phyloP scores from a whole-genome alignment of 306 rosid genomes.

The Dalbergia oliveri region DNA sequence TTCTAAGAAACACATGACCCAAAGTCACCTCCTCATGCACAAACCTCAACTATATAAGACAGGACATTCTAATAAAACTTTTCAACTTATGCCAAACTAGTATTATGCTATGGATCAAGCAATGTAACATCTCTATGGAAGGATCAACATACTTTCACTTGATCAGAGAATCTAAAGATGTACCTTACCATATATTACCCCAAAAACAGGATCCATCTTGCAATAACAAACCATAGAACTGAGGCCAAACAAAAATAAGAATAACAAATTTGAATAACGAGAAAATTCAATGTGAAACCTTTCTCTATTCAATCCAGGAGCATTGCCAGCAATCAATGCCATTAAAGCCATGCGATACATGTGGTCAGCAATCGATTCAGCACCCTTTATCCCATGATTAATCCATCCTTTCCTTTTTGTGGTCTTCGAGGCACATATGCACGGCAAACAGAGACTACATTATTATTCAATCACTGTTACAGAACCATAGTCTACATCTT shows the following conservation, averaged over 20 bases:
- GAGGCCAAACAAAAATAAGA: slow-evolving; percentile 20
- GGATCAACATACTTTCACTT: slow-evolving; percentile 14
- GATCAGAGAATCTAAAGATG: slow-evolving; percentile 24
- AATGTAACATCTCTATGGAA: background rate
- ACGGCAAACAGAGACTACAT: slow-evolving; percentile 23
- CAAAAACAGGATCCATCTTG: slow-evolving; percentile 23
- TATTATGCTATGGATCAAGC: slow-evolving; percentile 15
- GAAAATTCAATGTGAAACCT: slow-evolving; percentile 59
- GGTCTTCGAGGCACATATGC: slow-evolving; percentile 59
- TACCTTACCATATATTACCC: background rate
- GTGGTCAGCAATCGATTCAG: slow-evolving; percentile 92
- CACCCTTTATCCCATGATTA: slow-evolving; percentile 89
- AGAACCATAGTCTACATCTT: background rate
- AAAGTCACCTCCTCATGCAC: slow-evolving; percentile 1
- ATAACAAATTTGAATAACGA: background rate
- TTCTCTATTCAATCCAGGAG: slow-evolving; percentile 84
- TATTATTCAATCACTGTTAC: slow-evolving; percentile 4
- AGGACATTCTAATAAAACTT: slow-evolving; percentile 14
- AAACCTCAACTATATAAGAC: background rate
- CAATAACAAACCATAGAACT: slow-evolving; percentile 7
- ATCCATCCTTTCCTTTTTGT: slow-evolving; percentile 96
- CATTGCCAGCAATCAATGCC: slow-evolving; percentile 75
- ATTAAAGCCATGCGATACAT: slow-evolving; percentile 96
- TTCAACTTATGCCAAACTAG: background rate
- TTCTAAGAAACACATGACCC: slow-evolving; percentile 9